Evolutionary conservation across 768 basidiomycete species (phyloP), one percentile per base, ranked within the genome.

Genomic region (Lactarius hengduanensis): DNA sequence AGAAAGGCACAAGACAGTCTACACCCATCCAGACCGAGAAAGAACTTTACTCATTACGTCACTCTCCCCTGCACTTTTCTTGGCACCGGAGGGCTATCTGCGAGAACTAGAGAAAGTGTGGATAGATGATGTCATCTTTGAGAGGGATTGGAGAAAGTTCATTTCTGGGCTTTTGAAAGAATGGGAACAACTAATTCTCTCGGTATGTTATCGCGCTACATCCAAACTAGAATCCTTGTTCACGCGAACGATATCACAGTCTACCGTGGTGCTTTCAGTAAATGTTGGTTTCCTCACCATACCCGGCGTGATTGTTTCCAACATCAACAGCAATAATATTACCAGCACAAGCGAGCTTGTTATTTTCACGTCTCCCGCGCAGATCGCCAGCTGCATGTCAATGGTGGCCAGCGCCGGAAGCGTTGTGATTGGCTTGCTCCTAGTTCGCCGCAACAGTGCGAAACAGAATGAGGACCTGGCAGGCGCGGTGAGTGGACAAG

Each of bases 381-480:
- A 41, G 70, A 79, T 84, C 13, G 74, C 78, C 7, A 83, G 83
- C 72, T 84, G 83, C 62, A 60, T 81, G 13, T 85, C 84, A 0
- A 78, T 81, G 41, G 68, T 81, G 0, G 71, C 77, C 3, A 84
- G 81, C 63, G 75, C 83, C 18, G 83, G 82, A 4, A 78, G 79
- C 57, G 81, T 82, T 62, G 75, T 84, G 18, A 67, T 82, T 15
- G 80, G 80, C 2, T 74, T 84, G 22, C 71, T 83, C 11, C 78
- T 84, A 5, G 72, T 81, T 47, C 76, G 82, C 30, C 78, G 81
- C 62, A 77, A 78, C 64, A 73, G 78, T 45, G 75, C 75, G 9
- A 57, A 78, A 78, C 67, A 75, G 72, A 47, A 73, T 72, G 60
- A 72, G 76, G 28, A 76, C 72, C 53, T 76, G 76, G 18, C 43